phyloP scores from a whole-genome alignment of 768 basidiomycete species.

The Tylopilus sp. region DNA sequence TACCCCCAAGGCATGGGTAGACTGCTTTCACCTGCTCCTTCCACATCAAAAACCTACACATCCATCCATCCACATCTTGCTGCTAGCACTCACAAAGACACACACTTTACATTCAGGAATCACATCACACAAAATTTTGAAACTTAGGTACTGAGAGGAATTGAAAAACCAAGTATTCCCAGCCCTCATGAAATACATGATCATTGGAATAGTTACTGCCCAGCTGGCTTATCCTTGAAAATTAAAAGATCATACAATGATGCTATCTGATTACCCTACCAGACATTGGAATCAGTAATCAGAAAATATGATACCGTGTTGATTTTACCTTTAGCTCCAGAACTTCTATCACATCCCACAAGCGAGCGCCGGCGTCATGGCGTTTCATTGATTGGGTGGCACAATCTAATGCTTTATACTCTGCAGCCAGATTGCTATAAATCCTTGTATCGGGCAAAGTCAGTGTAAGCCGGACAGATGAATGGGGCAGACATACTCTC shows the following conservation, averaged over 20 bases:
- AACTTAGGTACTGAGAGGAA: too few relatives aligned
- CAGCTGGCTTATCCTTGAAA: slow-evolving; percentile 65
- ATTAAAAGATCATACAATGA: slow-evolving; percentile 79
- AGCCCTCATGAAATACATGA: too few relatives aligned
- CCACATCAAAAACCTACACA: too few relatives aligned
- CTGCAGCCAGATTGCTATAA: slow-evolving; percentile 86
- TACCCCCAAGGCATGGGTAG: too few relatives aligned
- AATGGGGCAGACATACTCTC: slow-evolving; percentile 56
- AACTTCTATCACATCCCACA: slow-evolving; percentile 88
- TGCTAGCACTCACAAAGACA: too few relatives aligned
- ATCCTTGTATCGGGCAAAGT: slow-evolving; percentile 50
- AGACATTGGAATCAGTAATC: slow-evolving; percentile 4
- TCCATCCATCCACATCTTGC: too few relatives aligned
- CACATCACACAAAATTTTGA: too few relatives aligned
- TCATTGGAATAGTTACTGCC: slow-evolving; percentile 3
- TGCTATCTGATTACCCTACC: slow-evolving; percentile 91
- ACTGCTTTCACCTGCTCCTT: too few relatives aligned
- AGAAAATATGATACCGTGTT: neutral
- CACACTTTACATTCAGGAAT: too few relatives aligned
- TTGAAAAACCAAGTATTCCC: too few relatives aligned
- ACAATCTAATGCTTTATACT: slow-evolving; percentile 88
- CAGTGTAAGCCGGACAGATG: neutral
- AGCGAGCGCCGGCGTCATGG: slow-evolving; percentile 81
- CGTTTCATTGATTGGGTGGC: slow-evolving; percentile 77
- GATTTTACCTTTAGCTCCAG: slow-evolving; percentile 83